These are phyloP conservation scores for Alternaria alternata DNA, from an alignment of 2,329 filamentous ascomycete genomes.

Conservation along the genomic window DNA sequence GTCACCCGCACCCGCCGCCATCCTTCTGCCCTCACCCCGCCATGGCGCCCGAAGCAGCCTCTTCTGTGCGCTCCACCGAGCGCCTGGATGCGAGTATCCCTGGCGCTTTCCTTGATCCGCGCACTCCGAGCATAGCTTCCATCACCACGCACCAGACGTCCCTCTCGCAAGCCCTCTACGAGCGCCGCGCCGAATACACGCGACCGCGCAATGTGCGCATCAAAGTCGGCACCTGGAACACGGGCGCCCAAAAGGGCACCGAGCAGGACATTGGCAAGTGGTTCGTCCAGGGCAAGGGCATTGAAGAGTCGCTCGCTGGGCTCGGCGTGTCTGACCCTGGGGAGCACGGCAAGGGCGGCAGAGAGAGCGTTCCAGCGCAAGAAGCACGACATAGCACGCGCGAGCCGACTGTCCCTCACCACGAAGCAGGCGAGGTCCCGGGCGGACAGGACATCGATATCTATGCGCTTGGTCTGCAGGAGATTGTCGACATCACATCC, in stretches of 20 bases:
- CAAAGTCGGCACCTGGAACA: slow-evolving; percentile 96
- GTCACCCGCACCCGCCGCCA: slow-evolving; percentile 1
- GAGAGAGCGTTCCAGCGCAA: slow-evolving; percentile 58
- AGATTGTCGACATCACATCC: slow-evolving; percentile 86
- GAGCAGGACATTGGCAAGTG: slow-evolving; percentile 88
- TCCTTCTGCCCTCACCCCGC: slow-evolving; percentile 23
- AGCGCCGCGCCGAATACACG: slow-evolving; percentile 80
- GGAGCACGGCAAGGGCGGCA: slow-evolving; percentile 44
- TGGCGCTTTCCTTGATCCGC: slow-evolving; percentile 57
- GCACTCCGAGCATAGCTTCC: slow-evolving; percentile 30
- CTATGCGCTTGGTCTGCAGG: slow-evolving; percentile 90
- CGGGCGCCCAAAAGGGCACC: slow-evolving; percentile 82
- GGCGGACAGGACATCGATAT: slow-evolving; percentile 78
- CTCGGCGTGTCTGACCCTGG: slow-evolving; percentile 48
- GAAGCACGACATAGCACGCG: slow-evolving; percentile 57
- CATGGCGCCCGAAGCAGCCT: slow-evolving; percentile 36
- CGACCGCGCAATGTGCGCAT: slow-evolving; percentile 77
- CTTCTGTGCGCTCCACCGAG: slow-evolving; percentile 37
- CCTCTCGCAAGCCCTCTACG: slow-evolving; percentile 69
- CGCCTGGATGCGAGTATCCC: slow-evolving; percentile 56
- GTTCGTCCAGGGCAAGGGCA: slow-evolving; percentile 81
- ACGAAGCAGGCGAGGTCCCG: slow-evolving; percentile 58
- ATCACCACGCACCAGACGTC: slow-evolving; percentile 54
- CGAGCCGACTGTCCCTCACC: slow-evolving; percentile 53
- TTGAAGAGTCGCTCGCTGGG: slow-evolving; percentile 69